phyloP scores from a whole-genome alignment of 108 stramenopile species.

The Fragilaria radians region DNA sequence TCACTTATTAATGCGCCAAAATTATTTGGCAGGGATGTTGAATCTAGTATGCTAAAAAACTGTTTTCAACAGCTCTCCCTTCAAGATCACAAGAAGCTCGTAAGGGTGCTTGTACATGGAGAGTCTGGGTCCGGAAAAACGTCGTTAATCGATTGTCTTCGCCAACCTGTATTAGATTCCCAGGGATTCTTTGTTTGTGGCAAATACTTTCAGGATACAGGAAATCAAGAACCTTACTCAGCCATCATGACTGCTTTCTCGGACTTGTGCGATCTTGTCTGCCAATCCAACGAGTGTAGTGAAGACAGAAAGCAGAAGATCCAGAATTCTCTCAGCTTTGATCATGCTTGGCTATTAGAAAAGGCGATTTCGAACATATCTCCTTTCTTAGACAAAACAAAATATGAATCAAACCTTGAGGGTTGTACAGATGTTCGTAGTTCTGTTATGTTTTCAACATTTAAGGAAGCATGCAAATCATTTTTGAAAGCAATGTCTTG shows the following conservation, averaged over 20 bases:
- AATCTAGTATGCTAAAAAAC: too few relatives aligned
- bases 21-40: too few relatives aligned
- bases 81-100: neutral
- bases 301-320: neutral
- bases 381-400: neutral
- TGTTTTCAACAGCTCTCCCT: too few relatives aligned
- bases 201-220: neutral
- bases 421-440: too few relatives aligned
- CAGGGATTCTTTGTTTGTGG: neutral
- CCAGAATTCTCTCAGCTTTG: neutral
- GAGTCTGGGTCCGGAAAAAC: conserved; percentile 11
- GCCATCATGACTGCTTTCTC: neutral
- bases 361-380: neutral
- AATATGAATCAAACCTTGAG: too few relatives aligned
- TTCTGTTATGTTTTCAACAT: neutral
- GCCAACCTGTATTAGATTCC: neutral
- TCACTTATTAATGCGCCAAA: too few relatives aligned
- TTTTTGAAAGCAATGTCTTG: neutral
- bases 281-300: neutral
- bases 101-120: neutral
- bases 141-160: neutral
- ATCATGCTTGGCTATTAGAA: neutral
- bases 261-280: neutral
- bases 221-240: neutral
- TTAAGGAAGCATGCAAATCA: neutral